Evolutionary conservation across 352 stramenopile genomes (phyloP).

Genomic region (Pseudoperonospora humuli): DNA sequence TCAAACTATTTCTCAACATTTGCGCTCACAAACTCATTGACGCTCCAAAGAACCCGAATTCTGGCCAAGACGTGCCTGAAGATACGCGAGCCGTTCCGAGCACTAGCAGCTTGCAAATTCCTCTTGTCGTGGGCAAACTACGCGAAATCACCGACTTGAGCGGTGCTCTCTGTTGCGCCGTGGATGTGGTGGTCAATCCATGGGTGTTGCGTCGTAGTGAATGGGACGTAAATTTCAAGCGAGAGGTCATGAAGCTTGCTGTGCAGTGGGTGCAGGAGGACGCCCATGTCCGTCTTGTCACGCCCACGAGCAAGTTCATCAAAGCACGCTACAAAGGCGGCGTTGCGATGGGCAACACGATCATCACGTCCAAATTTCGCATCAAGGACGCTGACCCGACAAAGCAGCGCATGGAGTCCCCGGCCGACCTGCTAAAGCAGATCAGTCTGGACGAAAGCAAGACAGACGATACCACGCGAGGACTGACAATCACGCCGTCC

Average conservation of each 20-base stretch:
- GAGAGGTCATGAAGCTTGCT: too few relatives aligned
- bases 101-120: constrained; percentile 70
- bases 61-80: constrained; percentile 44
- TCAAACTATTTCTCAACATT: constrained; percentile 79
- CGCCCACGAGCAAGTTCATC: too few relatives aligned
- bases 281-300: too few relatives aligned
- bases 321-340: too few relatives aligned
- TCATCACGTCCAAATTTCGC: too few relatives aligned
- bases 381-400: background rate
- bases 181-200: constrained; percentile 71
- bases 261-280: too few relatives aligned
- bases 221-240: too few relatives aligned
- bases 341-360: too few relatives aligned
- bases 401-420: background rate
- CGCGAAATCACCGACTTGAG: constrained; percentile 41
- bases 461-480: background rate
- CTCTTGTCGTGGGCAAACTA: constrained; percentile 57
- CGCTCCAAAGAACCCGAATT: constrained; percentile 70
- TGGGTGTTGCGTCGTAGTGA: constrained; percentile 65
- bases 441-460: background rate
- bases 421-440: background rate
- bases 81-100: constrained; percentile 54
- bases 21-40: constrained; percentile 69
- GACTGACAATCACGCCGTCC: background rate
- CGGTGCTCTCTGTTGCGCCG: constrained; percentile 32